Evolutionary conservation across 2,329 filamentous ascomycete species (phyloP).

Genomic region (Venturia pyrina): DNA sequence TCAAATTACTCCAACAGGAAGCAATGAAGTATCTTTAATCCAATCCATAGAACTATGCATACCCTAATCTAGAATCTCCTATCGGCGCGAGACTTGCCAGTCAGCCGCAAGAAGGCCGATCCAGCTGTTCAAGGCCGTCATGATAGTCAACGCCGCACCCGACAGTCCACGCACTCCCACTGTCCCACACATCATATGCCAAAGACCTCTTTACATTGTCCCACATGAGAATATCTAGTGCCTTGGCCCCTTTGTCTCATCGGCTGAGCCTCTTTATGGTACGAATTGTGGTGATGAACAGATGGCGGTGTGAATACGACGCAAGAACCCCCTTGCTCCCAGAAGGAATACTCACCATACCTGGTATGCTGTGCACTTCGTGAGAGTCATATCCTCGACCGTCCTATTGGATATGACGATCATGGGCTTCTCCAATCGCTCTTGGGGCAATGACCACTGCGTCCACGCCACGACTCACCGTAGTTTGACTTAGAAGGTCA

Average conservation of each 20-base stretch:
- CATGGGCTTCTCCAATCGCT: not conserved
- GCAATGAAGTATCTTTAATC: not conserved
- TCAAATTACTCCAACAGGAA: not conserved
- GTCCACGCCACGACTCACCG: not conserved
- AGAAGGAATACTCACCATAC: not conserved
- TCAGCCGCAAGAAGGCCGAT: not conserved
- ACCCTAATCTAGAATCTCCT: not conserved
- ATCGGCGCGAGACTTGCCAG: not conserved
- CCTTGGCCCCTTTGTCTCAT: not conserved
- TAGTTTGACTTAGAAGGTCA: not conserved
- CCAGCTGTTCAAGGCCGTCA: not conserved
- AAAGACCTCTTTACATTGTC: not conserved
- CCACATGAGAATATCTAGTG: too few relatives aligned
- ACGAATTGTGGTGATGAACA: not conserved
- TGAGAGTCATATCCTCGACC: not conserved
- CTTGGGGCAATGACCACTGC: not conserved
- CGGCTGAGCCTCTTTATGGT: not conserved
- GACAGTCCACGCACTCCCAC: too few relatives aligned
- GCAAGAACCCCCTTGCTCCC: not conserved
- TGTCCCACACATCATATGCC: too few relatives aligned
- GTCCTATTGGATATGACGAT: not conserved
- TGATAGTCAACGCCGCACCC: not conserved
- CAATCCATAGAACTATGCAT: not conserved
- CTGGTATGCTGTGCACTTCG: not conserved
- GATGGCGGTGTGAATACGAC: not conserved